Percentiles rank a stretch among this genome's conserved stretches.
Conservation (phyloP, 2,329 filamentous ascomycete species). For the Talaromyces sp. region DNA sequence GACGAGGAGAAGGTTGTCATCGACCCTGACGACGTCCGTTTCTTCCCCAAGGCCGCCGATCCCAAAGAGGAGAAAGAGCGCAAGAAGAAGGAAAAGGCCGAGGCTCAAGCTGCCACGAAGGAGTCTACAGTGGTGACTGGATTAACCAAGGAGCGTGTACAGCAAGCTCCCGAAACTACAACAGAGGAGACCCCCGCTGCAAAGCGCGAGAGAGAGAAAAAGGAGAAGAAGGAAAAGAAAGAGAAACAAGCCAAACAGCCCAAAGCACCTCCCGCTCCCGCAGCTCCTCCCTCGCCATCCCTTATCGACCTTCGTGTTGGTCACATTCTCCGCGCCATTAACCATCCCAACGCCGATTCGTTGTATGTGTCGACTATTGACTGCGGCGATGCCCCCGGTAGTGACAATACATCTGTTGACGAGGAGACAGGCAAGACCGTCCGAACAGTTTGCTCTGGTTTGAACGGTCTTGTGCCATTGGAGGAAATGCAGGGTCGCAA, state of each 20-base stretch:
- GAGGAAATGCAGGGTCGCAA: conserved; percentile 97
- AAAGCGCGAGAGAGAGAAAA: conserved; percentile 31
- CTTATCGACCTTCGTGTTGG: conserved; percentile 95
- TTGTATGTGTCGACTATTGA: conserved; percentile 94
- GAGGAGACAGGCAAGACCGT: conserved; percentile 90
- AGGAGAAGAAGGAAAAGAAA: conserved; percentile 66
- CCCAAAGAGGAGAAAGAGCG: conserved; percentile 94
- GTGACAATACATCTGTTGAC: conserved; percentile 71
- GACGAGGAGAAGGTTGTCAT: conserved; percentile 73
- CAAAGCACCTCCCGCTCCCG: conserved; percentile 65
- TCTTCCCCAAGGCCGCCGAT: conserved; percentile 84
- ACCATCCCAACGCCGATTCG: conserved; percentile 95
- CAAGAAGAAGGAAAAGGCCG: conserved; percentile 87
- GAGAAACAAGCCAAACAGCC: conserved; percentile 88
- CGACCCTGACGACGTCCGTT: conserved; percentile 74
- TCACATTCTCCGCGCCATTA: conserved; percentile 92
- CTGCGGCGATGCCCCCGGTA: conserved; percentile 80
- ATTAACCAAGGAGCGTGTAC: conserved; percentile 51
- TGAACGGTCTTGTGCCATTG: conserved; percentile 88
- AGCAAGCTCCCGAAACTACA: conserved; percentile 45
- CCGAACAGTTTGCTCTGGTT: conserved; percentile 92
- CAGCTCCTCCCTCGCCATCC: conserved; percentile 74
- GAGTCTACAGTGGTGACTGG: conserved; percentile 20
- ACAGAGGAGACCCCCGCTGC: conserved; percentile 26
- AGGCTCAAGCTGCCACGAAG: conserved; percentile 39